Percentiles rank a stretch among this genome's conserved stretches.
Evolutionary conservation across 306 rosid species (phyloP).

Genomic region (Gastrolobium bilobum): DNA sequence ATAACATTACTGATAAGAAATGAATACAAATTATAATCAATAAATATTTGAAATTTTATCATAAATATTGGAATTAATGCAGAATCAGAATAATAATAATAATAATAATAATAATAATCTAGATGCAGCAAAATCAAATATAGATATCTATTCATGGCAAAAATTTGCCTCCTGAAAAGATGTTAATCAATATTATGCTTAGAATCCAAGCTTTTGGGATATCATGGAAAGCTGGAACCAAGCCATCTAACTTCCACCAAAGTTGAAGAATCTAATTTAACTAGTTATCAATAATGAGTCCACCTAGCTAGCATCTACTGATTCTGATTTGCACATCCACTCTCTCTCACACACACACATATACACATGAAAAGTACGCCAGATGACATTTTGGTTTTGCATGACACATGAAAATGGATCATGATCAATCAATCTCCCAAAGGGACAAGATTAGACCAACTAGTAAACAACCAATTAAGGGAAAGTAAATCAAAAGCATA

Average conservation of each 20-base stretch:
- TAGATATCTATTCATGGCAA: not conserved
- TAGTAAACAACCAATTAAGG: constrained; percentile 19
- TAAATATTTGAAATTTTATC: no score
- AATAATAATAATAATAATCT: not conserved
- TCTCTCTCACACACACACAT: not conserved
- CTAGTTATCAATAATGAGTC: constrained; percentile 34
- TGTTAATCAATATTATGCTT: constrained; percentile 47
- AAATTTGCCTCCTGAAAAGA: constrained; percentile 28
- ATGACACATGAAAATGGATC: constrained; percentile 11
- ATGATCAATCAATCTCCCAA: not conserved
- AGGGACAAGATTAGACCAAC: constrained; percentile 42
- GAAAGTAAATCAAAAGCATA: constrained; percentile 38
- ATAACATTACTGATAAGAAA: no score
- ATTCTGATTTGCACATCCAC: constrained; percentile 46
- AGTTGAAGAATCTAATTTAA: constrained; percentile 35
- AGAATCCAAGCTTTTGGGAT: constrained; percentile 46
- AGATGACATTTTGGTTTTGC: constrained; percentile 26
- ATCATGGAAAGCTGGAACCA: constrained; percentile 55
- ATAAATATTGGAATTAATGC: no score
- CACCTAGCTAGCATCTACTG: constrained; percentile 21
- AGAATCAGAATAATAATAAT: no score
- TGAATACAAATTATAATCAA: no score
- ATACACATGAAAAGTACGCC: not conserved
- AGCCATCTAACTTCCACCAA: constrained; percentile 45
- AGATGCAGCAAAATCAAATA: constrained; percentile 12